Evolutionary conservation across 164 flowering plant genomes (phyloP).

Genomic region (Akebia trifoliata): DNA sequence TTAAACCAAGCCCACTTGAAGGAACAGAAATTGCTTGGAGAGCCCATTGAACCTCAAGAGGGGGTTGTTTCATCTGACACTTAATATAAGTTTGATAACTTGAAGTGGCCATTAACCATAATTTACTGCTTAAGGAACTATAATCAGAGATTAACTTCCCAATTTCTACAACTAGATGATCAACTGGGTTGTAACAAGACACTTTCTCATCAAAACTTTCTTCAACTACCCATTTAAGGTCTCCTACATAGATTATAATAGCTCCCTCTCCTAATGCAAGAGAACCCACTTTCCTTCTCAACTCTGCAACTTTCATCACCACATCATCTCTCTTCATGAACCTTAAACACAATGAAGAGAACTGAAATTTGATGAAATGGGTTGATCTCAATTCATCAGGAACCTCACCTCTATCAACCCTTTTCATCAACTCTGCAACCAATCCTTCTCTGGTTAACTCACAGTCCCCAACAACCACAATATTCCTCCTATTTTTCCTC

Average conservation of each 20-base stretch:
- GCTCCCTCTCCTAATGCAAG: conserved; percentile 40
- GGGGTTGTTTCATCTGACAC: conserved; percentile 67
- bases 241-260: conserved; percentile 65
- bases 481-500: conserved; percentile 54
- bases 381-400: conserved; percentile 56
- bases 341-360: conserved; percentile 48
- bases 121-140: conserved; percentile 27
- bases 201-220: conserved; percentile 10
- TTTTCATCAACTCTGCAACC: conserved; percentile 52
- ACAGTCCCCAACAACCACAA: conserved; percentile 65
- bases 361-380: conserved; percentile 49
- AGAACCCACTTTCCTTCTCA: conserved; percentile 54
- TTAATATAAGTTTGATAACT: conserved; percentile 67
- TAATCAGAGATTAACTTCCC: conserved; percentile 49
- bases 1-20: conserved; percentile 65
- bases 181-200: conserved; percentile 41
- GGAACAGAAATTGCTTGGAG: conserved; percentile 84
- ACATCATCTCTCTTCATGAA: conserved; percentile 76
- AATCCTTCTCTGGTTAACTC: conserved; percentile 40
- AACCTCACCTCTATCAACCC: conserved; percentile 59
- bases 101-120: conserved; percentile 74
- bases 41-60: conserved; percentile 70
- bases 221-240: conserved; percentile 70
- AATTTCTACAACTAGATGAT: conserved; percentile 56
- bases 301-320: conserved; percentile 43